Evolutionary conservation across 2,329 filamentous ascomycete species (phyloP), one percentile per base, ranked within the genome.

Genomic region (Aciculosporium take): DNA sequence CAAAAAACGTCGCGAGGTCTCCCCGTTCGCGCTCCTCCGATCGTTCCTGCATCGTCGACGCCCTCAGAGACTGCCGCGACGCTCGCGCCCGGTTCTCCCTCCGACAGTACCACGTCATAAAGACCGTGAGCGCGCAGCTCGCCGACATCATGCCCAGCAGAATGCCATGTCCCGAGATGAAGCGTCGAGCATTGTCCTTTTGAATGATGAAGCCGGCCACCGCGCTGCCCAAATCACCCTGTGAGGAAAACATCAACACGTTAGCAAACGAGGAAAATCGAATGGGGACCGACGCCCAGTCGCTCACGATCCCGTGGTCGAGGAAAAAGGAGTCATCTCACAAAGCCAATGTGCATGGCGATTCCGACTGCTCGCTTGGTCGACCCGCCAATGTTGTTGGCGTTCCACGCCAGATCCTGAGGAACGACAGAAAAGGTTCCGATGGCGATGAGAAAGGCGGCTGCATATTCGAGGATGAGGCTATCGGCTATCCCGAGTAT

Each of bases 81-180:
- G 42, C 71, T 12, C 76, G 64, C 37, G 72, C 64, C 4, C 60
- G 57, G 46, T 79, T 79, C 62, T 79, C 74, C 32, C 62, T 56
- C 31, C 69, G 63, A 21, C 74, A 67, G 57, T 76, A 78, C 23
- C 66, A 54, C 17, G 70, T 72, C 74, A 79, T 79, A 50, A 69
- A 60, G 34, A 66, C 53, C 33, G 65, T 69, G 10, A 78, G 60
- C 37, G 64, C 43, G 44, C 67, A 62, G 15, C 67, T 66, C 65
- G 76, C 69, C 47, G 61, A 65, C 2, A 76, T 72, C 46, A 78
- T 60, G 4, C 62, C 63, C 29, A 79, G 54, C 2, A 75, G 76
- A 6, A 74, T 65, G 1, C 71, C 71, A 51, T 81, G 76, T 7
- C 76, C 77, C 24, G 65, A 64, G 37, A 73, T 59, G 54, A 74